phyloP scores from a whole-genome alignment of 305 asterid species.

The Solanum hybrid region DNA sequence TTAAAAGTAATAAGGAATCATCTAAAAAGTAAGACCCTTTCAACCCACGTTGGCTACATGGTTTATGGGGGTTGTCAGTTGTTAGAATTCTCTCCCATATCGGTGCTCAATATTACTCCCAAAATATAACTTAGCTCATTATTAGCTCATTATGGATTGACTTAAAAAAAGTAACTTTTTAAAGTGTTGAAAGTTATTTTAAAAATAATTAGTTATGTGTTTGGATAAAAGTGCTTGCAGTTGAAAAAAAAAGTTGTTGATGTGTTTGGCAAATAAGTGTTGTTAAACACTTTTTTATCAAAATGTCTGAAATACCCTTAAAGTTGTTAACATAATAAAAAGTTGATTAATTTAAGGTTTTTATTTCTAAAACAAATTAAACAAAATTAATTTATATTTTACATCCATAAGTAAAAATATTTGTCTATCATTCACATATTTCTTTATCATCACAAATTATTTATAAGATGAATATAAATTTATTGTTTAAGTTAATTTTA shows the following conservation, averaged over 20 bases:
- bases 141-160: no score
- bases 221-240: not conserved
- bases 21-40: no score
- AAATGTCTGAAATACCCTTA: not conserved
- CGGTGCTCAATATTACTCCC: not conserved
- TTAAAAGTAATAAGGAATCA: no score
- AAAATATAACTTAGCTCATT: not conserved
- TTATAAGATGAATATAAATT: not conserved
- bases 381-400: no score
- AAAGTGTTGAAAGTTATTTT: not conserved
- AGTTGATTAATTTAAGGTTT: not conserved
- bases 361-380: no score
- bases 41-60: no score
- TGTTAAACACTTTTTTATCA: not conserved
- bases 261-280: not conserved
- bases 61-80: no score
- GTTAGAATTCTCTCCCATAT: not conserved
- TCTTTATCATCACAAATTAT: not conserved
- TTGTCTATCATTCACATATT: not conserved
- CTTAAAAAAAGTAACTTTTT: not conserved
- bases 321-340: not conserved
- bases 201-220: no score
- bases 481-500: no score
- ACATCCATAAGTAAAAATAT: not conserved
- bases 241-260: not conserved